Base-by-base conservation (phyloP, 2,329 filamentous ascomycete species). In the Aureobasidium sp. region DNA sequence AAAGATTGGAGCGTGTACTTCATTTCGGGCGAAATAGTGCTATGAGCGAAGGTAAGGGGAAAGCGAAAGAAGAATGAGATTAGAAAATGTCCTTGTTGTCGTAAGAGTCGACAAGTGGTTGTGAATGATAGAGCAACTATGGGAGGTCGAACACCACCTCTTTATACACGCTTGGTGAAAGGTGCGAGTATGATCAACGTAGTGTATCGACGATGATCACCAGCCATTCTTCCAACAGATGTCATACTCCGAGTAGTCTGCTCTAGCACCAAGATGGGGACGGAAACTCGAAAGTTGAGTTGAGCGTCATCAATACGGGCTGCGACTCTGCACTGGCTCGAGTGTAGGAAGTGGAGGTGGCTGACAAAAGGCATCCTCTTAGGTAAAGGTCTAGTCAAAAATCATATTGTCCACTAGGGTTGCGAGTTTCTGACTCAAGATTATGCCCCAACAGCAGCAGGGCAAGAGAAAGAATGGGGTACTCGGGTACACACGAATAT, bases 1-100 rank as follows among this genome's bases (percentile, higher is more conserved):
- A 59, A 40, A 19, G 44, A 37, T 40, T 37, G 45, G 33, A 59
- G 19, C n/a, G 56, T 49, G 42, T 59, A 59, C 56, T 59, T 59
- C 56, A 59, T 59, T 44, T 57, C 40, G 53, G 53, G 33, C 45
- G 27, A 45, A 40, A 56, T 22, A 22, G 53, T 56, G 45, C 53
- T 56, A 12, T 44, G 53, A 57, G 29, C 53, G 53, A 45, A 45
- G 40, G 53, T 33, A 45, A 44, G 31, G 6, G 44, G n/a, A 35
- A 57, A 57, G n/a, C 53, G 53, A 57, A 57, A 35, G 53, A 24
- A 33, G 12, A 2, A 29, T 24, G 17, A 11, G 14, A 42, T 14
- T 12, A 22, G 24, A 24, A 45, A 17, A 35, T 19, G 24, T 39
- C 39, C 24, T 33, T 57, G 39, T 57, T 57, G 53, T 44, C 39